Base-by-base conservation (phyloP, 805 yeast genomes). In the Schwanniomyces yamadae region DNA sequence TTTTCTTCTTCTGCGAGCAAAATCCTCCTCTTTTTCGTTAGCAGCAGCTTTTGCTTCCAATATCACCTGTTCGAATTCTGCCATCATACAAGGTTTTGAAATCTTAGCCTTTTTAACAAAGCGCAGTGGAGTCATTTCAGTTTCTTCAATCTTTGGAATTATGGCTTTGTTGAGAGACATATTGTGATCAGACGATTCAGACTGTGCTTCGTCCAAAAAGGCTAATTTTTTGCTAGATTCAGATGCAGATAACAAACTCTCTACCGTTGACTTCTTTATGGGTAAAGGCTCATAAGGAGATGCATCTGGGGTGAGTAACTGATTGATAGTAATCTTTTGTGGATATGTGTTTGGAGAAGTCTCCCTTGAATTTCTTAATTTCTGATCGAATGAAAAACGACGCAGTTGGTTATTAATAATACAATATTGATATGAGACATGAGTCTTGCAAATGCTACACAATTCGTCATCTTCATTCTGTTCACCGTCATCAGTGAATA, bases 401-500 rank as follows among this genome's bases (percentile, higher is more conserved):
- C 35, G 45, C 9, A 37, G 36, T 12, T 31, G 14, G 13, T 49
- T 45, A 33, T 60, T 66, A 26, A 72, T 51, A 25, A 66, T 63
- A 40, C 74, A 56, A 63, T 76, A 76, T 38, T 68, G 69, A 48
- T 70, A 72, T 13, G 72, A 66, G 13, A 75, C 63, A 37, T 63
- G 61, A 3, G 80, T 67, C 36, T 72, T 67, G 47, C 82, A 77
- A 17, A 61, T 56, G 27, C 58, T 67, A 51, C 82, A 77, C 21
- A 75, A 54, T 14, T 56, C 59, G 34, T 76, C 80, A 14, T 62
- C 66, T 2, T 61, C 69, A 8, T 67, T 73, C n/a, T 51, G 53
- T 2, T 49, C 42, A 15, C 39, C 41, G 11, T 39, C 47, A 29
- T 48, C 44, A 21, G 30, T 48, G 37, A 38, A 52, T 10, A 30